A percentile compares a stretch with the other conserved stretches of the same genome.
These are phyloP conservation scores for Aurinia saxatilis DNA, from an alignment of 345 rosid genomes.

Conservation along the genomic window DNA sequence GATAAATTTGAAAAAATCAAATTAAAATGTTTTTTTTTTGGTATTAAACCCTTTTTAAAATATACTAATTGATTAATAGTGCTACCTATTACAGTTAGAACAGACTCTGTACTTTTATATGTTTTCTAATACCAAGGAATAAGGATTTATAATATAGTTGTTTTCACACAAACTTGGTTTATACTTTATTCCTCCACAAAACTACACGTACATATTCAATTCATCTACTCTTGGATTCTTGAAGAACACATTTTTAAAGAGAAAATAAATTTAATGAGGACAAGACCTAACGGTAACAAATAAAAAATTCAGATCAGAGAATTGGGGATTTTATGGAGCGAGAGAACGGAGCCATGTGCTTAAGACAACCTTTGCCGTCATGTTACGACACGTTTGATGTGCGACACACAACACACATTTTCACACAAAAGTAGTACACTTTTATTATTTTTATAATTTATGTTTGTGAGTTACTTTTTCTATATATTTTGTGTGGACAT, in stretches of 20 bases:
- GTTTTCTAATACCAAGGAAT: no score
- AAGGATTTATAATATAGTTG: background rate
- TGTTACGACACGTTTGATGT: conserved; percentile 29
- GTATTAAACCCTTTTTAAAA: no score
- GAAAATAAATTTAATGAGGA: background rate
- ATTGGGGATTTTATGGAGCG: background rate
- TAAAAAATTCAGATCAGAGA: background rate
- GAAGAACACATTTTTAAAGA: background rate
- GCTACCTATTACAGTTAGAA: background rate
- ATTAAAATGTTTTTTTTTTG: no score
- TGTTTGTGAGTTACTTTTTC: background rate
- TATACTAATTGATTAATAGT: no score
- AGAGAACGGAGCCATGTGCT: conserved; percentile 23
- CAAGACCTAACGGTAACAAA: conserved; percentile 23
- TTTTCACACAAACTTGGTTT: background rate
- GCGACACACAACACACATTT: conserved; percentile 13
- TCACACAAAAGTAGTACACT: background rate
- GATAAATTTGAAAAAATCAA: no score
- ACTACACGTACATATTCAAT: conserved; percentile 9
- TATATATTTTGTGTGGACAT: conserved; percentile 19
- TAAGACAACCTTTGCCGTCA: conserved; percentile 32
- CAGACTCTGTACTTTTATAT: no score
- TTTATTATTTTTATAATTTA: background rate
- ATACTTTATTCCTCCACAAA: background rate
- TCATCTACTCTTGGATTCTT: conserved; percentile 9